phyloP scores from a whole-genome alignment of 306 rosid genomes.

The Cucurbita moschata region DNA sequence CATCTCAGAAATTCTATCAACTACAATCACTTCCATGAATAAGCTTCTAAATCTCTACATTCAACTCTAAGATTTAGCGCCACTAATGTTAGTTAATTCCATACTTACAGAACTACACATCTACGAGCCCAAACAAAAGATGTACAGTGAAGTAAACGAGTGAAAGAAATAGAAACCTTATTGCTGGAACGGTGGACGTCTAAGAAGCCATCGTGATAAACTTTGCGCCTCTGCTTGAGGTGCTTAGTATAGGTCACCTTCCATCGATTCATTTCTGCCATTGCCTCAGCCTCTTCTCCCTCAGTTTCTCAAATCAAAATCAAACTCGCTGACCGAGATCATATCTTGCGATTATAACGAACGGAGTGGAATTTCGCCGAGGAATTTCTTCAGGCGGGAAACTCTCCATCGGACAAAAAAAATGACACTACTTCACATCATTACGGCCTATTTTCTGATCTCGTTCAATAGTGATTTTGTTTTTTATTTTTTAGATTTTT shows the following conservation, averaged over 20 bases:
- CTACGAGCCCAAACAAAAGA: neutral
- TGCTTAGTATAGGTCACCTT: slow-evolving; percentile 66
- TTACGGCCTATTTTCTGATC: too few relatives aligned
- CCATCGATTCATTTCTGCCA: slow-evolving; percentile 61
- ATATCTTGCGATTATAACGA: neutral
- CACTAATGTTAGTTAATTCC: neutral
- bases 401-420: neutral
- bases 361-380: neutral
- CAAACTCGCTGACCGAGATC: neutral
- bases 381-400: neutral
- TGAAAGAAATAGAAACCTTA: slow-evolving; percentile 34
- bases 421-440: neutral
- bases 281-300: slow-evolving; percentile 9
- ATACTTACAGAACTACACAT: neutral
- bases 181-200: slow-evolving; percentile 31
- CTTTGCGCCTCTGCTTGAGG: slow-evolving; percentile 66
- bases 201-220: slow-evolving; percentile 66
- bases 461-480: too few relatives aligned
- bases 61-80: neutral
- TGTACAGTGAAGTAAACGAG: neutral
- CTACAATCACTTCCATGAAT: neutral
- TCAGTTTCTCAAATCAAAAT: neutral
- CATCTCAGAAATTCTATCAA: neutral
- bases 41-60: neutral
- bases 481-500: too few relatives aligned